Conservation (phyloP, 441 rosid species). For the Jatropha multifida region DNA sequence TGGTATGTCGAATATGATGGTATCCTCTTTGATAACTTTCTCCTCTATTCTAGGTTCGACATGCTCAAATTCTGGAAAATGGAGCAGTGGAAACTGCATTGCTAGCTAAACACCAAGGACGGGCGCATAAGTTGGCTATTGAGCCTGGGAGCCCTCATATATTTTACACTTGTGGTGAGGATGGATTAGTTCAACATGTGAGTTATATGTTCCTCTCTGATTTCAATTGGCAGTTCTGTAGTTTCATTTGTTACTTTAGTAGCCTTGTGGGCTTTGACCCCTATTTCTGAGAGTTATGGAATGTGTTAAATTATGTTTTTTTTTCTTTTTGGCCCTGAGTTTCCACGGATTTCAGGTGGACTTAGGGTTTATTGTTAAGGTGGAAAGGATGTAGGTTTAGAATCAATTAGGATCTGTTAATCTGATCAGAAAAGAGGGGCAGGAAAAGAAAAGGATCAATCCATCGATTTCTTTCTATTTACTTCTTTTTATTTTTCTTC, state of each 20-base stretch:
- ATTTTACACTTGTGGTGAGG: conserved; percentile 88
- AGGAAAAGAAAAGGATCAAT: neutral
- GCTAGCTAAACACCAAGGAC: conserved; percentile 62
- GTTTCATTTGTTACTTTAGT: conserved; percentile 11
- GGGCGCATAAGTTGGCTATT: conserved; percentile 77
- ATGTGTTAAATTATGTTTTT: neutral
- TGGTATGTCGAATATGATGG: neutral
- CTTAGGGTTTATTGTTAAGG: neutral
- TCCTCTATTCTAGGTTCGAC: conserved; percentile 53
- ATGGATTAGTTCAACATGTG: conserved; percentile 88
- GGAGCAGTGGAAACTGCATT: conserved; percentile 56
- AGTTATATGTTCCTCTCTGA: conserved; percentile 31
- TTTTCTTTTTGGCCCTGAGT: no score
- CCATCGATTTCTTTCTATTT: neutral
- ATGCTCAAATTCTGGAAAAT: conserved; percentile 64
- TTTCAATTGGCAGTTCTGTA: neutral
- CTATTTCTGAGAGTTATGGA: neutral
- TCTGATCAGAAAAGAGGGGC: neutral
- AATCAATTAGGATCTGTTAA: neutral
- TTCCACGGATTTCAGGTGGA: neutral
- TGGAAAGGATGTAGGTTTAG: neutral
- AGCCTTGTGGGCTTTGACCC: neutral
- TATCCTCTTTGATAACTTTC: neutral
- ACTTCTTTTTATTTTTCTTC: neutral
- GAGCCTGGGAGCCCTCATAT: conserved; percentile 91